Evolutionary conservation across 2,329 filamentous ascomycete genomes (phyloP).

Genomic region (Sarocladium strictum): DNA sequence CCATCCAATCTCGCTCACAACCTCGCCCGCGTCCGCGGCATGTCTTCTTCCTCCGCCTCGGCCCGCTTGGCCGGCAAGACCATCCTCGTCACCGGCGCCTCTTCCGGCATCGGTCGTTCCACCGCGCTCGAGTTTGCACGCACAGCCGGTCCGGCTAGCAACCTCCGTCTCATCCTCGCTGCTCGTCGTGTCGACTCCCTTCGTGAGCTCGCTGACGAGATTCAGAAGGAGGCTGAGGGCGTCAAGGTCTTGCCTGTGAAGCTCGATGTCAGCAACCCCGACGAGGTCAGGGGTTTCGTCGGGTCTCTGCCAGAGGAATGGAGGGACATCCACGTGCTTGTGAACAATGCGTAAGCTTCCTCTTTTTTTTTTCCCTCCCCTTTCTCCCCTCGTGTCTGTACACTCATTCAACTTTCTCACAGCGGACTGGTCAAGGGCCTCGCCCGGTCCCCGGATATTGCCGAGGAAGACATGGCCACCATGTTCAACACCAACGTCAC

Average conservation of each 20-base stretch:
- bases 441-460: constrained; percentile 78
- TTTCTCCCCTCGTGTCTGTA: neutral
- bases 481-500: constrained; percentile 96
- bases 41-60: constrained; percentile 58
- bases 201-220: constrained; percentile 69
- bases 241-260: constrained; percentile 78
- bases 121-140: constrained; percentile 90
- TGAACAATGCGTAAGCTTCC: constrained; percentile 83
- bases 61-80: constrained; percentile 92
- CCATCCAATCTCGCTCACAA: constrained; percentile 8
- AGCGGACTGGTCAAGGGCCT: constrained; percentile 87
- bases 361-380: neutral
- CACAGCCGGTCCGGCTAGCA: constrained; percentile 63
- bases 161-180: constrained; percentile 79
- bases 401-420: constrained; percentile 2
- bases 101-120: constrained; percentile 80
- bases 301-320: constrained; percentile 71
- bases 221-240: constrained; percentile 67
- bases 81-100: constrained; percentile 84
- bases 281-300: constrained; percentile 70
- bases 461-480: constrained; percentile 70
- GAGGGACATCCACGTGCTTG: constrained; percentile 76
- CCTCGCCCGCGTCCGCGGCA: constrained; percentile 23
- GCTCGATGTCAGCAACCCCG: constrained; percentile 78
- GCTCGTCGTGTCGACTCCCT: constrained; percentile 79